These are phyloP conservation scores for Moesziomyces aphidis DNA, from an alignment of 1,284 basidiomycete species.

Conservation along the genomic window DNA sequence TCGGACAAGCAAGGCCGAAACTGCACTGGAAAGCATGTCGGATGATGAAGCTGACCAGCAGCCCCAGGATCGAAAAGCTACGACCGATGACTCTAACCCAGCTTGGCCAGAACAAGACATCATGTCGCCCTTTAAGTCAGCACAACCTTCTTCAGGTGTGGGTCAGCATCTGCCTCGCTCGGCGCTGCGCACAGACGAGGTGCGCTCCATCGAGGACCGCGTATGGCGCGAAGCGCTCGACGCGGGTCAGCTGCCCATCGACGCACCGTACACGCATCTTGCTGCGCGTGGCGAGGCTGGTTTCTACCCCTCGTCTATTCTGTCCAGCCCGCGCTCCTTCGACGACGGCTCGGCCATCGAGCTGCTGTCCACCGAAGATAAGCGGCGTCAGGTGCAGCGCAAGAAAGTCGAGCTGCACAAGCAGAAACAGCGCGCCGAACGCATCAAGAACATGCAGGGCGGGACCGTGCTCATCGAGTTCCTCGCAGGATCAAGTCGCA, in stretches of 20 bases:
- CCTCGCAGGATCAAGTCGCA: constrained; percentile 44
- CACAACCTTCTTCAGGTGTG: background rate
- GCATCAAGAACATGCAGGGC: constrained; percentile 43
- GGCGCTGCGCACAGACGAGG: constrained; percentile 35
- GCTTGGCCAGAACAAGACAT: background rate
- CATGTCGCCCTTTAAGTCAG: background rate
- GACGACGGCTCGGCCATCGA: constrained; percentile 34
- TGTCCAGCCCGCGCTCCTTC: constrained; percentile 13
- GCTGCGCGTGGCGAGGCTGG: constrained; percentile 29
- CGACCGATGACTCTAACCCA: background rate
- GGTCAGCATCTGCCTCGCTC: constrained; percentile 28
- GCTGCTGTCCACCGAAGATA: constrained; percentile 21
- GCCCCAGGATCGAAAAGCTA: background rate
- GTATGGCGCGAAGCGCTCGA: constrained; percentile 54
- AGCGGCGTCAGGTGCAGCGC: constrained; percentile 8
- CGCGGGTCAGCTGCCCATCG: constrained; percentile 36
- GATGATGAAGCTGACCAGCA: constrained; percentile 6
- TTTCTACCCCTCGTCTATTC: constrained; percentile 21
- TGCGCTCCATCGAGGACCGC: constrained; percentile 44
- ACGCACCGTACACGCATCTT: constrained; percentile 58
- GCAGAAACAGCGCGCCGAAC: constrained; percentile 15
- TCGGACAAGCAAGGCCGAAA: constrained; percentile 40
- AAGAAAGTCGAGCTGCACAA: constrained; percentile 11
- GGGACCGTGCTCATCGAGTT: constrained; percentile 59
- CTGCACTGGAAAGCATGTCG: constrained; percentile 24